phyloP scores from a whole-genome alignment of 2,329 filamentous ascomycete genomes.

The Trichoderma simmonsii region DNA sequence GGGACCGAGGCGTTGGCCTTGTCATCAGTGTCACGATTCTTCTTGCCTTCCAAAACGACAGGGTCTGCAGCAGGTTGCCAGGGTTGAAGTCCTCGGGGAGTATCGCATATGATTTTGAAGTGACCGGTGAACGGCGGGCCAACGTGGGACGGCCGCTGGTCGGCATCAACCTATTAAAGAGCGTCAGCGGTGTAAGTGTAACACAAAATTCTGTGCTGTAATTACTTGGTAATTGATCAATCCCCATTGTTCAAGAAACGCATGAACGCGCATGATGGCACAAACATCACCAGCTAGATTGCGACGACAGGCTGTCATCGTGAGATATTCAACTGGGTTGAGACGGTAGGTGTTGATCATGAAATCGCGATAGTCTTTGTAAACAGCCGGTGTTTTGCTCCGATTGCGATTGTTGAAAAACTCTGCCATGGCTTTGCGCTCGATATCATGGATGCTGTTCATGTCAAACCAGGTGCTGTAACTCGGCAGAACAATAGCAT shows the following conservation, averaged over 20 bases:
- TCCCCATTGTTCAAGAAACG: slow-evolving; percentile 97
- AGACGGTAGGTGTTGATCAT: slow-evolving; percentile 99
- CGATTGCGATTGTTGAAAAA: slow-evolving; percentile 99
- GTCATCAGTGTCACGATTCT: slow-evolving; percentile 65
- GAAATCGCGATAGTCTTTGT: slow-evolving; percentile 98
- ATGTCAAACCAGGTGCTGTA: slow-evolving; percentile 99
- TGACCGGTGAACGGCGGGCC: slow-evolving; percentile 96
- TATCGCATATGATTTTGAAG: slow-evolving; percentile 94
- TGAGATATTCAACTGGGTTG: slow-evolving; percentile 93
- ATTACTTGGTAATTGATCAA: slow-evolving; percentile 96
- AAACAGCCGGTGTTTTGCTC: slow-evolving; percentile 94
- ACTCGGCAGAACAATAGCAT: slow-evolving; percentile 93
- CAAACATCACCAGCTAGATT: slow-evolving; percentile 97
- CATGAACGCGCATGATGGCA: slow-evolving; percentile 97
- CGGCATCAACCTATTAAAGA: slow-evolving; percentile 83
- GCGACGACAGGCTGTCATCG: slow-evolving; percentile 89
- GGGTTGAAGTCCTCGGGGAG: slow-evolving; percentile 87
- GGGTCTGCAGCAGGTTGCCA: slow-evolving; percentile 88
- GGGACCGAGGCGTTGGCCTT: slow-evolving; percentile 64
- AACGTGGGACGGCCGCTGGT: slow-evolving; percentile 90
- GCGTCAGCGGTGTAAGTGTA: not conserved
- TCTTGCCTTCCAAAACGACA: slow-evolving; percentile 59
- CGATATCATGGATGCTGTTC: slow-evolving; percentile 84
- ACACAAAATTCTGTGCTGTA: not conserved
- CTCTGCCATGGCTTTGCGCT: slow-evolving; percentile 91